Evolutionary conservation across 176 grass and related monocot species (phyloP).

Genomic region (Cocos nucifera): DNA sequence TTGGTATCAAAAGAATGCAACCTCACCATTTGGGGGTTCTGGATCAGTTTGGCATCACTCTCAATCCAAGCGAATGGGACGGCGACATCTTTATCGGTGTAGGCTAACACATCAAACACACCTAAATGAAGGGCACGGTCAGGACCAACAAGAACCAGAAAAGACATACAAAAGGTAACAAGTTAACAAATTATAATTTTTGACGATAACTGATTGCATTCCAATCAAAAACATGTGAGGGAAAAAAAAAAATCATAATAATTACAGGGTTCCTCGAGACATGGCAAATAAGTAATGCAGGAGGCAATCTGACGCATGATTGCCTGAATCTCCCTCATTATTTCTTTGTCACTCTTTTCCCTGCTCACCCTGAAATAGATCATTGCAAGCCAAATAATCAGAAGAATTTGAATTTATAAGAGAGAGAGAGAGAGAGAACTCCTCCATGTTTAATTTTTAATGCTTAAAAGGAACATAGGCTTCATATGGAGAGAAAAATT

Average conservation of each 20-base stretch:
- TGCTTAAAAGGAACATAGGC: not conserved
- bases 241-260: not conserved
- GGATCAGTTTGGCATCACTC: conserved; percentile 92
- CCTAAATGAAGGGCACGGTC: conserved; percentile 22
- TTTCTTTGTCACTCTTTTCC: conserved; percentile 98
- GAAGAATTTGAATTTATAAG: too few relatives aligned
- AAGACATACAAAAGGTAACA: too few relatives aligned
- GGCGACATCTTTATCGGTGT: conserved; percentile 73
- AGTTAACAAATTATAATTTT: too few relatives aligned
- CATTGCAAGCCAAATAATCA: too few relatives aligned
- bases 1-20: conserved; percentile 96
- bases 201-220: too few relatives aligned
- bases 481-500: not conserved
- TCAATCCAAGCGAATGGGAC: conserved; percentile 83
- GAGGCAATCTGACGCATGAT: conserved; percentile 98
- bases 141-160: too few relatives aligned
- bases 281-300: conserved; percentile 87
- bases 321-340: conserved; percentile 98
- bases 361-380: conserved; percentile 40
- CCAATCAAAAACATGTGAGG: too few relatives aligned
- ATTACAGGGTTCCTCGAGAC: conserved; percentile 94
- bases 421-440: too few relatives aligned
- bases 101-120: conserved; percentile 89
- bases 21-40: conserved; percentile 96
- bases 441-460: not conserved